phyloP scores from a whole-genome alignment of 306 rosid species.

The Casuarina cunninghamiana region DNA sequence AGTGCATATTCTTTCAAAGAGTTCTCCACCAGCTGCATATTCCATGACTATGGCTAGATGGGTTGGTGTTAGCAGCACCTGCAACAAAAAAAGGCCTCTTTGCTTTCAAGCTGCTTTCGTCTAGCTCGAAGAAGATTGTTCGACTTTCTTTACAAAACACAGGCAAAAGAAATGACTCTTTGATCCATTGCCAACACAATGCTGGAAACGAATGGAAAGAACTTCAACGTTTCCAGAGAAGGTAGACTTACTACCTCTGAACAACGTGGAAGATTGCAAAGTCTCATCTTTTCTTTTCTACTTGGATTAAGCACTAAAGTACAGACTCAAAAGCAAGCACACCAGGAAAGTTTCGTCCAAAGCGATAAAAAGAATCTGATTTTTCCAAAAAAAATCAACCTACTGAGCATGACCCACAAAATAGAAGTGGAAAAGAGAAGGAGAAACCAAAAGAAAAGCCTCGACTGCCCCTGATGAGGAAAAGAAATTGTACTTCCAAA shows the following conservation, averaged over 20 bases:
- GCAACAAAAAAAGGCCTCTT: slow-evolving; percentile 16
- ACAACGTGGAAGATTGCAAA: not conserved
- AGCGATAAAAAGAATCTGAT: not conserved
- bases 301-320: not conserved
- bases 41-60: slow-evolving; percentile 97
- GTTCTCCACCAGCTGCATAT: slow-evolving; percentile 96
- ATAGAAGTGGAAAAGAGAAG: too few species aligned
- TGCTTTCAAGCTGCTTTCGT: not conserved
- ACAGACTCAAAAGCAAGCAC: not conserved
- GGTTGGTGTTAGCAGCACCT: slow-evolving; percentile 84
- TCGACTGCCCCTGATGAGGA: not conserved
- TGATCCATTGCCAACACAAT: slow-evolving; percentile 3
- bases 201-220: not conserved
- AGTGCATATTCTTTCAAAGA: slow-evolving; percentile 87
- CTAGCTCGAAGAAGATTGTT: not conserved
- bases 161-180: not conserved
- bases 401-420: too few species aligned
- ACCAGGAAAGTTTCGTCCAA: not conserved
- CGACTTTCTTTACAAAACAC: not conserved
- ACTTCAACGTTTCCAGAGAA: too few species aligned
- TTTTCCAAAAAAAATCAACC: too few species aligned
- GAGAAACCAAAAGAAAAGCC: too few species aligned
- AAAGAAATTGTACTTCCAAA: not conserved
- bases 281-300: not conserved
- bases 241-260: not conserved